phyloP scores from a whole-genome alignment of 805 yeast genomes.

The Metschnikowia matae region DNA sequence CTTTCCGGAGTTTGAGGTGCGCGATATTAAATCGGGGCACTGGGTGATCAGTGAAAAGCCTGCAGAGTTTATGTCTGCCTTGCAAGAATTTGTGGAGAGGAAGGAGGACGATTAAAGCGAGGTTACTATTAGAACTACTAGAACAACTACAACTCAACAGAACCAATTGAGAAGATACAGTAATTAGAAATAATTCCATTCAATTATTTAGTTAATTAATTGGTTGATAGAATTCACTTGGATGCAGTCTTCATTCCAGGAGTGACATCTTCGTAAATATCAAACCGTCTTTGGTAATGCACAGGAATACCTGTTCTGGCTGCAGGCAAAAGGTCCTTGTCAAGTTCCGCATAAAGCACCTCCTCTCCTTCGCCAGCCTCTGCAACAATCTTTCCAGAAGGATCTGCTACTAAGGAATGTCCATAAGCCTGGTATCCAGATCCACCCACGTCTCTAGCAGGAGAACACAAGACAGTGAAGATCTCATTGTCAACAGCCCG shows the following conservation, averaged over 20 bases:
- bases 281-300: slow-evolving; percentile 65
- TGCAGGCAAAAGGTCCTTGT: slow-evolving; percentile 52
- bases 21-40: slow-evolving; percentile 82
- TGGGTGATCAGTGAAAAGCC: slow-evolving; percentile 93
- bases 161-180: too few relatives aligned
- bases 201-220: too few relatives aligned
- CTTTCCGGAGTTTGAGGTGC: slow-evolving; percentile 73
- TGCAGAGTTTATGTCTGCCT: slow-evolving; percentile 58
- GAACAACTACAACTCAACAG: too few relatives aligned
- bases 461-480: slow-evolving; percentile 77
- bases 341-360: slow-evolving; percentile 69
- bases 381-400: slow-evolving; percentile 54
- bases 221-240: slow-evolving; percentile 1
- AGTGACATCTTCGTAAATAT: slow-evolving; percentile 46
- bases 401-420: slow-evolving; percentile 61
- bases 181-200: too few relatives aligned
- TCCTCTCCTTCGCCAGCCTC: slow-evolving; percentile 81
- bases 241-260: slow-evolving; percentile 12
- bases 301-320: slow-evolving; percentile 70
- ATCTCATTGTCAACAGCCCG: slow-evolving; percentile 61
- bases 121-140: too few relatives aligned
- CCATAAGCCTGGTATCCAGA: slow-evolving; percentile 61
- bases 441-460: slow-evolving; percentile 69
- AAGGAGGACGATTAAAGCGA: slow-evolving; percentile 32
- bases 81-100: slow-evolving; percentile 58